A percentile compares a stretch with the other conserved stretches of the same genome.
These are phyloP conservation scores for Aspergillus egyptiacus DNA, from an alignment of 495 filamentous ascomycete species.

Conservation along the genomic window DNA sequence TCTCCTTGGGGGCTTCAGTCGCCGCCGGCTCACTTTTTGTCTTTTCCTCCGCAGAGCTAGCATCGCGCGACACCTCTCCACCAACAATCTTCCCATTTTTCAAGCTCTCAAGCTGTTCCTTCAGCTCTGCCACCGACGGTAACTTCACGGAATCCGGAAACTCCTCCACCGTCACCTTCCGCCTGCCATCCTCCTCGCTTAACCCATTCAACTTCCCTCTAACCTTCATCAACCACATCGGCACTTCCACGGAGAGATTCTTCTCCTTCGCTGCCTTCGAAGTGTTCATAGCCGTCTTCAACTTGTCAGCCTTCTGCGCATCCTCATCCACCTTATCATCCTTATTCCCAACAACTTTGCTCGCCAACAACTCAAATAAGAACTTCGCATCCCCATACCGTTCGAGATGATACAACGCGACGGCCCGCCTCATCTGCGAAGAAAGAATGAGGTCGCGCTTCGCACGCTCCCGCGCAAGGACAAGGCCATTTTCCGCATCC, in stretches of 20 bases:
- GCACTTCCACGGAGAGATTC: constrained; percentile 35
- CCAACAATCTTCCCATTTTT: constrained; percentile 23
- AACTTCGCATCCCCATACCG: constrained; percentile 71
- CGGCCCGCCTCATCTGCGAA: constrained; percentile 74
- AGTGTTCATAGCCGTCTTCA: constrained; percentile 30
- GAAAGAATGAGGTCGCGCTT: constrained; percentile 74
- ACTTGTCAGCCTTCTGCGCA: constrained; percentile 25
- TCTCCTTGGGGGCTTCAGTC: constrained; percentile 4
- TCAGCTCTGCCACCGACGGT: constrained; percentile 34
- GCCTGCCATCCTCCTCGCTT: constrained; percentile 50
- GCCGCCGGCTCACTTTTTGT: constrained; percentile 17
- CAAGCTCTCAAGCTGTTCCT: constrained; percentile 28
- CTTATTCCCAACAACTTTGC: constrained; percentile 41
- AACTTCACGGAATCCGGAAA: constrained; percentile 53
- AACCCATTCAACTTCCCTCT: constrained; percentile 32
- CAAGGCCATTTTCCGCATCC: constrained; percentile 76
- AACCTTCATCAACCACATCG: constrained; percentile 19
- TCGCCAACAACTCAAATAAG: constrained; percentile 61
- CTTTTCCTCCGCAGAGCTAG: constrained; percentile 1
- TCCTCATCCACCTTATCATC: constrained; percentile 42
- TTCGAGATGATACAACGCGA: constrained; percentile 64
- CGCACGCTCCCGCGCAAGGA: constrained; percentile 62
- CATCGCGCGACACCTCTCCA: background rate
- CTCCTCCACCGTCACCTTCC: constrained; percentile 53
- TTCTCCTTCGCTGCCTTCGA: constrained; percentile 46